phyloP scores from a whole-genome alignment of 352 stramenopile genomes.

The Discostella stelligera region DNA sequence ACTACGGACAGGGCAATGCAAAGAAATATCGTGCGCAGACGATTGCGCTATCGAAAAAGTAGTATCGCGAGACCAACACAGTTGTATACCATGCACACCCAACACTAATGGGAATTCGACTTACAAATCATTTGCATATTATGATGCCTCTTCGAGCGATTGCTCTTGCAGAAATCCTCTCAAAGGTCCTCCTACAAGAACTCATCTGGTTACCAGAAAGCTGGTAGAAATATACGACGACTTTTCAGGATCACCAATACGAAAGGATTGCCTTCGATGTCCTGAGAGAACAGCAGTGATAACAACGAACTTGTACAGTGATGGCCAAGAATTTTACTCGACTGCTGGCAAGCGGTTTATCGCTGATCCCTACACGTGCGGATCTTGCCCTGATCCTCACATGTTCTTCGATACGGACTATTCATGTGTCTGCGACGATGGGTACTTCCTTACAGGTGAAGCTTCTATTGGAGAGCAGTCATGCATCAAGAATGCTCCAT shows the following conservation, averaged over 20 bases:
- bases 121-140: conserved; percentile 24
- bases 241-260: conserved; percentile 23
- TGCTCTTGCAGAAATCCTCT: conserved; percentile 48
- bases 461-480: conserved; percentile 52
- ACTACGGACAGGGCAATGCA: conserved; percentile 35
- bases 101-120: neutral
- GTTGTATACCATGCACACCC: conserved; percentile 20
- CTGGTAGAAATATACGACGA: conserved; percentile 47
- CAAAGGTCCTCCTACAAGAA: conserved; percentile 27
- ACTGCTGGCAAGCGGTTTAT: conserved; percentile 37
- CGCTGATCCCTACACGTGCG: conserved; percentile 72
- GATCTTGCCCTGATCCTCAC: conserved; percentile 80
- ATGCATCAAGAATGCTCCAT: conserved; percentile 66
- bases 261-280: conserved; percentile 50
- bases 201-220: conserved; percentile 24
- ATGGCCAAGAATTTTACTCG: conserved; percentile 25
- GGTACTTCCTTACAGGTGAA: conserved; percentile 79
- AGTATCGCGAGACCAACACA: conserved; percentile 26
- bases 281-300: conserved; percentile 50
- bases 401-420: conserved; percentile 80
- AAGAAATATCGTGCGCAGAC: conserved; percentile 17
- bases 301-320: conserved; percentile 33
- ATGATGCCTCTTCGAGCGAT: conserved; percentile 25
- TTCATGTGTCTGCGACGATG: conserved; percentile 78
- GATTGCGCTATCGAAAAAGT: conserved; percentile 20